Evolutionary conservation across 129 eudicot species (phyloP), one percentile per base, ranked within the genome.

Genomic region (Artemisia annua): DNA sequence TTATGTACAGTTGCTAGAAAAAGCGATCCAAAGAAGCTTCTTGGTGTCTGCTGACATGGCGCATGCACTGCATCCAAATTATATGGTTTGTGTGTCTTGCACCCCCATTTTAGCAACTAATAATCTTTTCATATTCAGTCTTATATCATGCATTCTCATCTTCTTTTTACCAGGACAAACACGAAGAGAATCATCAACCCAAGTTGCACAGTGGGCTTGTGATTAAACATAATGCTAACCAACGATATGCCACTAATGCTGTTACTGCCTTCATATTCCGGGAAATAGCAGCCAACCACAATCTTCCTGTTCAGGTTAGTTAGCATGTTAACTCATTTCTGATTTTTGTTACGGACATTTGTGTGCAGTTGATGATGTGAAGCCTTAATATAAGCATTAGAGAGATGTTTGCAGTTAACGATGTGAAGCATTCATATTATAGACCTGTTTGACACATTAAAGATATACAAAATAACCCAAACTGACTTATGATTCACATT

Each of bases 11-110:
- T 60, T 90, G 48, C 83, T 90, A 69, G 79, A 82, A 73, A 85
- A 79, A 70, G 96, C 92, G 12, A 87, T 85, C 51, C 99, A 94
- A 49, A 94, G 52, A 80, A 94, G 99, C 79, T 94, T 90, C 75
- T 68, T 94, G 58, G 96, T 94, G 24, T 94, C 99, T 7, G 99
- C 99, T 70, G 99, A 94, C 82, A 94, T 94, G 97, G 99, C 99
- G 3, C 99, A 94, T 80, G 99, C 97, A 59, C 78, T 94, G 86
- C 99, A 94, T 74, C 99, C 99, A 43, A 94, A 94, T 78, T 94
- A 94, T 51, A 83, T 80, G 99, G 99, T 94, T 80, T 24, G 78
- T 70, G 66, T 58, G 30, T 44, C 26, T 48, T 59, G 49, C 52
- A 13, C 15, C 46, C 7, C 39, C 35, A 7, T 16, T 71, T 53